phyloP scores from a whole-genome alignment of 192 early-diverging fungal genomes.

The Linnemannia schmuckeri region DNA sequence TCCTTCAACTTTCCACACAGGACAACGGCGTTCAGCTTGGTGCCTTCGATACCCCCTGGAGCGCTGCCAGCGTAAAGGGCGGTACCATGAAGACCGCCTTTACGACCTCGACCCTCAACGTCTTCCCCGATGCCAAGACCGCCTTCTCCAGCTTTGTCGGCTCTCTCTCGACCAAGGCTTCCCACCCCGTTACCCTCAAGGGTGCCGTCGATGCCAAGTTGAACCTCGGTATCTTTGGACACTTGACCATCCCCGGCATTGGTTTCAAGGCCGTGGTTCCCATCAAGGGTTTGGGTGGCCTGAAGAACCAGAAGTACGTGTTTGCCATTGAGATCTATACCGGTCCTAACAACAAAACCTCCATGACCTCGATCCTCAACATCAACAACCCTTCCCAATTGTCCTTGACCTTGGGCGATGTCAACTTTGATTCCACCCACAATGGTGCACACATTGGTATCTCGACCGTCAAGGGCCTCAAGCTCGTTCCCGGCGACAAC shows the following conservation, averaged over 20 bases:
- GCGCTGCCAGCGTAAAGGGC: slow-evolving; percentile 26
- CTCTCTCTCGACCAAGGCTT: slow-evolving; percentile 13
- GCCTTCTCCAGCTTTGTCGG: slow-evolving; percentile 36
- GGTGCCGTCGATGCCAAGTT: slow-evolving; percentile 45
- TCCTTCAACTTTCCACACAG: background rate
- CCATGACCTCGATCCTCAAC: slow-evolving; percentile 28
- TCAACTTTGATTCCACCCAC: slow-evolving; percentile 20
- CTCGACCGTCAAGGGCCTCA: slow-evolving; percentile 30
- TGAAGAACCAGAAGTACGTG: slow-evolving; percentile 28
- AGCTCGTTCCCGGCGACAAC: slow-evolving; percentile 35
- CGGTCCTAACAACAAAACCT: background rate
- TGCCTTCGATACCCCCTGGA: slow-evolving; percentile 34
- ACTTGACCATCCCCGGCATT: slow-evolving; percentile 34
- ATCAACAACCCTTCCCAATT: slow-evolving; percentile 37
- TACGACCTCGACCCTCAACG: slow-evolving; percentile 27
- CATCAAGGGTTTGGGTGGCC: slow-evolving; percentile 25
- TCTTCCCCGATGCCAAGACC: slow-evolving; percentile 27
- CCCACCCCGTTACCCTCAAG: slow-evolving; percentile 32
- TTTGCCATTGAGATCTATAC: slow-evolving; percentile 16
- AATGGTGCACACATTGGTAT: slow-evolving; percentile 15
- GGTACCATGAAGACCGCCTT: slow-evolving; percentile 29
- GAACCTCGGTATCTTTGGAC: slow-evolving; percentile 48
- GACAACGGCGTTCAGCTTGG: slow-evolving; percentile 41
- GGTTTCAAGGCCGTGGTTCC: slow-evolving; percentile 34
- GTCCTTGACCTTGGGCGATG: slow-evolving; percentile 31